Conservation (phyloP, 768 basidiomycete species). For the Ramaria sp. region DNA sequence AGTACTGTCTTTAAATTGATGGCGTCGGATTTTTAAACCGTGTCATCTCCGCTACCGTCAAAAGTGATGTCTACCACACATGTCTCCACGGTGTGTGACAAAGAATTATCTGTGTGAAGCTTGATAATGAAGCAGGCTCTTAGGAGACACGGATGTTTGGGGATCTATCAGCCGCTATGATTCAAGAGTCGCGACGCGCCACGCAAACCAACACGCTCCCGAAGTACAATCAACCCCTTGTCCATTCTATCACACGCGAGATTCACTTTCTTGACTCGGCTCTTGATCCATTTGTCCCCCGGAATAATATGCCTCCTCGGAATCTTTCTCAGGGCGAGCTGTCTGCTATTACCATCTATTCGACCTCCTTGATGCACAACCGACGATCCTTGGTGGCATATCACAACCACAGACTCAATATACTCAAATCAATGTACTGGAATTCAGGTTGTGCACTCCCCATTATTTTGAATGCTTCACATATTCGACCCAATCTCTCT, state of each 20-base stretch:
- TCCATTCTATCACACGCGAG: slow-evolving; percentile 80
- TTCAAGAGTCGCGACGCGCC: slow-evolving; percentile 79
- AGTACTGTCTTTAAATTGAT: too few species aligned
- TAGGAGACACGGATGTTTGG: slow-evolving; percentile 26
- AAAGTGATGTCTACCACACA: slow-evolving; percentile 2
- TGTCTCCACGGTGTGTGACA: slow-evolving; percentile 1
- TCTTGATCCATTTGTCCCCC: slow-evolving; percentile 26
- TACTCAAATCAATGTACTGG: slow-evolving; percentile 86
- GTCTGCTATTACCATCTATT: slow-evolving; percentile 68
- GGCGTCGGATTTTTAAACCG: slow-evolving; percentile 2
- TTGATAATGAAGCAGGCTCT: neutral
- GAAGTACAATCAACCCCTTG: slow-evolving; percentile 86
- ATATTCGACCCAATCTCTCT: slow-evolving; percentile 62
- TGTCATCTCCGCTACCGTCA: neutral
- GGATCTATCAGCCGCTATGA: slow-evolving; percentile 81
- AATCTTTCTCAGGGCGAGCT: slow-evolving; percentile 36
- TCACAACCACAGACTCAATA: slow-evolving; percentile 76
- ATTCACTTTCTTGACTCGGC: slow-evolving; percentile 74
- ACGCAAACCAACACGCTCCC: slow-evolving; percentile 73
- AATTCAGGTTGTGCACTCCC: slow-evolving; percentile 77
- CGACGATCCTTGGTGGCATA: slow-evolving; percentile 95
- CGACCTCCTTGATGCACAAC: slow-evolving; percentile 84
- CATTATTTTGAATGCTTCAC: slow-evolving; percentile 59
- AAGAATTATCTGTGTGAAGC: neutral
- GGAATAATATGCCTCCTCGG: slow-evolving; percentile 15